Conservation (phyloP, 768 basidiomycete genomes). For the Tulasnella sp. region DNA sequence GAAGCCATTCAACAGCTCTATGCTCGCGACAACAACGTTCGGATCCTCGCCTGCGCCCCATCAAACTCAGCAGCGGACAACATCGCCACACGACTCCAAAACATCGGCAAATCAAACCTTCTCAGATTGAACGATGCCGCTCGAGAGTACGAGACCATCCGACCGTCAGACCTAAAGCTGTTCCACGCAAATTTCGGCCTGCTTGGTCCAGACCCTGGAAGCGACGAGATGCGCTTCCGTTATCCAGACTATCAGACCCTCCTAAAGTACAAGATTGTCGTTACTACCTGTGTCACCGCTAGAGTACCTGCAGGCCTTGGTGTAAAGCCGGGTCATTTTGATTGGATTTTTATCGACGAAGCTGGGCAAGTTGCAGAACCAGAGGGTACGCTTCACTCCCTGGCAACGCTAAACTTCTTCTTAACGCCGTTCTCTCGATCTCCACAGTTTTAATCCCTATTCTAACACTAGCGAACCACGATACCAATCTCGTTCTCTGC, state of each 20-base stretch:
- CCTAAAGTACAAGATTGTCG: conserved; percentile 54
- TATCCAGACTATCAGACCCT: neutral
- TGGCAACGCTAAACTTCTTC: too few species aligned
- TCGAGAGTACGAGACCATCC: neutral
- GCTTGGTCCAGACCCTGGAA: neutral
- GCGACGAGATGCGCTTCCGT: neutral
- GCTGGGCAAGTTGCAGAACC: conserved; percentile 68
- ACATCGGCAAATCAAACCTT: neutral
- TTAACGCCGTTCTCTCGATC: neutral
- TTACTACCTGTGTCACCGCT: conserved; percentile 62
- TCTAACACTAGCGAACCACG: conserved; percentile 41
- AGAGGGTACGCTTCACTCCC: conserved; percentile 41
- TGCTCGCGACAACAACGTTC: neutral
- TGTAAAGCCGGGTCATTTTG: conserved; percentile 57
- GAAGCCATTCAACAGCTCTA: conserved; percentile 34
- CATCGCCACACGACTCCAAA: conserved; percentile 17
- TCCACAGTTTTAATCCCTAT: conserved; percentile 50
- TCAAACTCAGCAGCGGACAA: conserved; percentile 35
- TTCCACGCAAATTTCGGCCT: neutral
- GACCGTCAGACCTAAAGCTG: neutral
- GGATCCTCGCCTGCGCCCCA: conserved; percentile 33
- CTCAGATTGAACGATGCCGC: conserved; percentile 3
- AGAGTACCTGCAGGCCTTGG: conserved; percentile 55
- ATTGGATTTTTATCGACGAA: conserved; percentile 65
- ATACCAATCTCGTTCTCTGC: conserved; percentile 47